A percentile compares a stretch with the other conserved stretches of the same genome.
Conservation (phyloP, 805 yeast species). For the Tetrapisispora taiwanensis region DNA sequence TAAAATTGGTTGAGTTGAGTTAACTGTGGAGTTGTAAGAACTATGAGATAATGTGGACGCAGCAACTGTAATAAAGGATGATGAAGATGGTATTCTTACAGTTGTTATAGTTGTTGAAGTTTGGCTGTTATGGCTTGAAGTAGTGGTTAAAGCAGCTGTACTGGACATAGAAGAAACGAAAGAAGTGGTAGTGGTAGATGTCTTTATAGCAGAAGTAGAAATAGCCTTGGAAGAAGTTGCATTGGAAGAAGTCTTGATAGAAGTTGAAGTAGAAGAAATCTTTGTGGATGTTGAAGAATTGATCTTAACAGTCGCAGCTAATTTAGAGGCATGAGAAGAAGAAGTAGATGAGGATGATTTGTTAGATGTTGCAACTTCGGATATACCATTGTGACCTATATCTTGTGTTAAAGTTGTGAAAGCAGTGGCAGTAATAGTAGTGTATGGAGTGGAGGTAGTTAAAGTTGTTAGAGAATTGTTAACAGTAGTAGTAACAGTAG, state of each 20-base stretch:
- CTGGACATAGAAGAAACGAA: too few relatives aligned
- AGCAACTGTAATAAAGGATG: neutral
- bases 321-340: neutral
- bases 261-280: too few relatives aligned
- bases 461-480: neutral
- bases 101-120: neutral
- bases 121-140: neutral
- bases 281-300: too few relatives aligned
- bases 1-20: neutral
- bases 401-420: conserved; percentile 2
- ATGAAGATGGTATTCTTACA: neutral
- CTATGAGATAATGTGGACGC: neutral
- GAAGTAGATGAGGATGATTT: neutral
- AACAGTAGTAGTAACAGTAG: conserved; percentile 1
- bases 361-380: neutral
- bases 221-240: too few relatives aligned
- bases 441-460: conserved; percentile 1
- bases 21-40: neutral
- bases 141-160: neutral
- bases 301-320: too few relatives aligned
- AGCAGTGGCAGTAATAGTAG: conserved; percentile 1
- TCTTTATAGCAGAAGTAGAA: too few relatives aligned
- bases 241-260: too few relatives aligned
- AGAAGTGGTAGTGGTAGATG: too few relatives aligned
- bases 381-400: neutral